Percentiles rank a stretch among this genome's conserved stretches.
Evolutionary conservation across 208 protist species (phyloP).

Genomic region (Leishmania martiniquensis): DNA sequence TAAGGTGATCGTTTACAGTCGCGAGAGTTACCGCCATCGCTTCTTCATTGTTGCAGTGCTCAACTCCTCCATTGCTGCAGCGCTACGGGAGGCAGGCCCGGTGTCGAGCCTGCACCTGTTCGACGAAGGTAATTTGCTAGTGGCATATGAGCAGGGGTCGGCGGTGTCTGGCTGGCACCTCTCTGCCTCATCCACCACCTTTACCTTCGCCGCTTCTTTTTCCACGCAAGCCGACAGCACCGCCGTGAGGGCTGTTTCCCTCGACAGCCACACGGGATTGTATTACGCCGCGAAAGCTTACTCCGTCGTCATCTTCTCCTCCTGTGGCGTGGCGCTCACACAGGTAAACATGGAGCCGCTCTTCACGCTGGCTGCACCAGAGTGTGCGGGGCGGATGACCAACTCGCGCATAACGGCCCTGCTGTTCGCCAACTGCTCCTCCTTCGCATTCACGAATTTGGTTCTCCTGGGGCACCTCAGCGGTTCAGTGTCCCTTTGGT

Average conservation of each 20-base stretch:
- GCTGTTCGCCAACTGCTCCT: conserved; percentile 29
- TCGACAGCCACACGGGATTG: conserved; percentile 32
- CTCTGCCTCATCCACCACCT: conserved; percentile 34
- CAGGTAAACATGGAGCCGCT: conserved; percentile 29
- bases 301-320: conserved; percentile 43
- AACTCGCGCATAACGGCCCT: conserved; percentile 22
- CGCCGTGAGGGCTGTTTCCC: conserved; percentile 34
- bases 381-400: conserved; percentile 19
- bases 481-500: conserved; percentile 35
- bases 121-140: conserved; percentile 46
- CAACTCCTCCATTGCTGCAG: conserved; percentile 21
- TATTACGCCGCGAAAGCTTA: conserved; percentile 47
- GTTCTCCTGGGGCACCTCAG: conserved; percentile 27
- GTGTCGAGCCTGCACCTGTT: conserved; percentile 45
- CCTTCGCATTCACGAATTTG: conserved; percentile 26
- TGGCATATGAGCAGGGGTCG: conserved; percentile 29
- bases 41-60: conserved; percentile 48
- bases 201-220: conserved; percentile 41
- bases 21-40: conserved; percentile 18
- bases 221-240: conserved; percentile 26
- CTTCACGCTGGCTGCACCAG: conserved; percentile 19
- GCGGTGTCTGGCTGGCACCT: conserved; percentile 57
- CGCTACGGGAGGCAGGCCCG: conserved; percentile 2
- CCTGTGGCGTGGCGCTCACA: conserved; percentile 40
- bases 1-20: conserved; percentile 54